phyloP scores from a whole-genome alignment of 768 basidiomycete species.

The Boletales sp. region DNA sequence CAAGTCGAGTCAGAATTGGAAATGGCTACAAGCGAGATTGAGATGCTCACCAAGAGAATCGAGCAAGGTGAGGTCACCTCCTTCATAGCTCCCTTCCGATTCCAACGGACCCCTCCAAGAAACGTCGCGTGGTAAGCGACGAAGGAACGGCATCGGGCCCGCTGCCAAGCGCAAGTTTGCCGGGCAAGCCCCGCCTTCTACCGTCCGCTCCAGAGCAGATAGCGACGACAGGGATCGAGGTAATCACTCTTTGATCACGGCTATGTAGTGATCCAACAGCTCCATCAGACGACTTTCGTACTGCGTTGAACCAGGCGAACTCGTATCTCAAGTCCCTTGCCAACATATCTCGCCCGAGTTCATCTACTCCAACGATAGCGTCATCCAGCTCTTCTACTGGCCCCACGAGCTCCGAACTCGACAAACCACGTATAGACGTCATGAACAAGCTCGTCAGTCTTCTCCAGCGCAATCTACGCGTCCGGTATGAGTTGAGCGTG shows the following conservation, averaged over 20 bases:
- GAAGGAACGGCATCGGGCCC: constrained; percentile 24
- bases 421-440: constrained; percentile 54
- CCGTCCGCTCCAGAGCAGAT: constrained; percentile 29
- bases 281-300: constrained; percentile 65
- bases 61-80: constrained; percentile 37
- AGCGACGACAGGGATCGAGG: constrained; percentile 35
- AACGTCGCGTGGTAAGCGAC: constrained; percentile 29
- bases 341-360: constrained; percentile 37
- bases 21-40: constrained; percentile 72
- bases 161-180: constrained; percentile 31
- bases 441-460: constrained; percentile 64
- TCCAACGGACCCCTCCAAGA: constrained; percentile 13
- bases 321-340: constrained; percentile 54
- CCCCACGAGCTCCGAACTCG: constrained; percentile 39
- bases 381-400: constrained; percentile 36
- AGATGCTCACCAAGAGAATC: constrained; percentile 50
- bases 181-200: constrained; percentile 29
- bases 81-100: not conserved
- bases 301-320: constrained; percentile 62
- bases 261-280: constrained; percentile 8
- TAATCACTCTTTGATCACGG: constrained; percentile 5
- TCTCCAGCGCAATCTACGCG: constrained; percentile 66
- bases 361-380: constrained; percentile 34
- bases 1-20: constrained; percentile 78
- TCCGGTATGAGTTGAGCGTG: constrained; percentile 72